Base-by-base conservation (phyloP, 768 basidiomycete species). In the Auricularia sp. region DNA sequence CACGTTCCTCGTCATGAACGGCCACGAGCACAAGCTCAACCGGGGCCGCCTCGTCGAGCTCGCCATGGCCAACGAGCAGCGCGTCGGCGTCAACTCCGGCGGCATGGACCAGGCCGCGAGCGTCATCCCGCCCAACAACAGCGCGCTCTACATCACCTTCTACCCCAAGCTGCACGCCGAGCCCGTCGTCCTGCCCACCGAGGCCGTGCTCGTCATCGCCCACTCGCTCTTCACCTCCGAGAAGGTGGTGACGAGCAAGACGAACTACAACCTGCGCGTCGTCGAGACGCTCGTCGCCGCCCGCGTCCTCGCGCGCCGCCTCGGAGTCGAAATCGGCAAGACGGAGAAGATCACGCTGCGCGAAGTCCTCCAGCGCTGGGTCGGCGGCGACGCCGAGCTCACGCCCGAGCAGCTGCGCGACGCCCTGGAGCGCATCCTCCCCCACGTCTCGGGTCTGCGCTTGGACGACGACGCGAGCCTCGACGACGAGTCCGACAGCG, bases 61-160 rank as follows among this genome's bases (percentile, higher is more conserved):
- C 75, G 82, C 90, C 0, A 86, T 96, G 77, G 84, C 88, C 71
- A 92, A 91, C 67, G 93, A 94, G 76, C 88, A 85, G 69, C 85
- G 88, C 35, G 89, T 94, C 47, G 90, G 85, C 34, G 89, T 90
- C 8, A 91, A 92, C 69, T 88, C 85, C 65, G 89, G 89, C 67
- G 88, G 91, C 33, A 90, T 95, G 89, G 94, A 96, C 73, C 92
- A 94, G 80, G 89, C 92, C 1, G 91, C 92, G 0, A 93, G 90
- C 0, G 87, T 93, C 44, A 87, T 95, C 68, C 56, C 56, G 34
- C 56, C 56, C 7, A 88, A 85, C 16, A 79, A 82, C 33, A 84
- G 88, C 7, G 87, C 91, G 0, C 81, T 92, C 37, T 89, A 89
- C 71, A 87, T 94, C 68, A 82, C 86, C 24, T 96, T 95, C 80